Percentiles rank a stretch among this genome's conserved stretches.
phyloP scores from a whole-genome alignment of 2,329 filamentous ascomycete genomes.

The Stachybotrys chartarum region DNA sequence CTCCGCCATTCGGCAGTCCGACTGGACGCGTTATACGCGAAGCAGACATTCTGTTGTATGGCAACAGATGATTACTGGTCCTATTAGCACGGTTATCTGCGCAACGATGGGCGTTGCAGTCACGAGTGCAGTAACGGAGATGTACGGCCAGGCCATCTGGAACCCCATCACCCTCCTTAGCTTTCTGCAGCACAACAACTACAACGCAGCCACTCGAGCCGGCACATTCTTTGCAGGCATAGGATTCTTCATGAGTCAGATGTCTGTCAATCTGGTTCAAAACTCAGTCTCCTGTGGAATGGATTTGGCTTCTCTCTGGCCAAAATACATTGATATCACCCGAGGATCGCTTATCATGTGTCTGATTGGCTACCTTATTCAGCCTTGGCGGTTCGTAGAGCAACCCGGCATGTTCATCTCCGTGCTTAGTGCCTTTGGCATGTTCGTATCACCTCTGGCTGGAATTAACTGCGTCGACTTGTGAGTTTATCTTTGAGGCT shows the following conservation, averaged over 20 bases:
- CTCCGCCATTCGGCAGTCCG: background rate
- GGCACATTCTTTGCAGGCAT: constrained; percentile 30
- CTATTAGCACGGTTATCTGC: constrained; percentile 25
- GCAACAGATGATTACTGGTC: constrained; percentile 25
- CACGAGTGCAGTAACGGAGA: constrained; percentile 22
- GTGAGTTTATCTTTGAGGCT: too few relatives aligned
- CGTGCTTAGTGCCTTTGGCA: constrained; percentile 27
- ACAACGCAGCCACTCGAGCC: constrained; percentile 24
- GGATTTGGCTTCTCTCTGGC: constrained; percentile 28
- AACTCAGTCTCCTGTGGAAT: constrained; percentile 31
- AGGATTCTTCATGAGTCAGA: constrained; percentile 25
- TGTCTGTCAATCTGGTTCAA: constrained; percentile 28
- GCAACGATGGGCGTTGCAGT: constrained; percentile 33
- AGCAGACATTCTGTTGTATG: background rate
- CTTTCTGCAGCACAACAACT: constrained; percentile 19
- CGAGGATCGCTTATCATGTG: constrained; percentile 28
- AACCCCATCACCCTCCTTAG: constrained; percentile 28
- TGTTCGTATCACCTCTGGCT: constrained; percentile 31
- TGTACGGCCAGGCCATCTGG: constrained; percentile 28
- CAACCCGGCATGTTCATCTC: constrained; percentile 27
- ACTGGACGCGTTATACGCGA: background rate
- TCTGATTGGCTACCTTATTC: constrained; percentile 25
- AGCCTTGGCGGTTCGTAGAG: constrained; percentile 30
- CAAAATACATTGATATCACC: constrained; percentile 29
- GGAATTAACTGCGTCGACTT: constrained; percentile 30